Percentiles rank a stretch among this genome's conserved stretches.
phyloP scores from a whole-genome alignment of 1,284 basidiomycete genomes.

The Apiotrichum montevideense region DNA sequence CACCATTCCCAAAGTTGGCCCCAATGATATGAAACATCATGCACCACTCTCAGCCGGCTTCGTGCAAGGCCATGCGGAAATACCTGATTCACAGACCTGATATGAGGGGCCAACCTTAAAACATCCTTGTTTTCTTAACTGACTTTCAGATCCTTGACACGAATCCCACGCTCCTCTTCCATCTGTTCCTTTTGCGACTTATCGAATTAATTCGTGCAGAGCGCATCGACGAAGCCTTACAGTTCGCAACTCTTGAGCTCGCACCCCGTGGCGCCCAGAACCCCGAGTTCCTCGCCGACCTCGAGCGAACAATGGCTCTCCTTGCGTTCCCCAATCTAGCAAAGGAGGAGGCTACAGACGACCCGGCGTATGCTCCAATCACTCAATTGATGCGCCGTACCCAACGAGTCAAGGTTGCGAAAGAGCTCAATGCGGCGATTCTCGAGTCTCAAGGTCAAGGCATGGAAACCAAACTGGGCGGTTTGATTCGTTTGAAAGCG shows the following conservation, averaged over 20 bases:
- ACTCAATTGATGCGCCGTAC: conserved; percentile 64
- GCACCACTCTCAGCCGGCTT: conserved; percentile 92
- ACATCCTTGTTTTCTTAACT: conserved; percentile 9
- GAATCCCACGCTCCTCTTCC: conserved; percentile 83
- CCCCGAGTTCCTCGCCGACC: conserved; percentile 82
- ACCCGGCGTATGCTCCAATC: conserved; percentile 40
- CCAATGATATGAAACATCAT: conserved; percentile 82
- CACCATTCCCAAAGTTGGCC: conserved; percentile 8
- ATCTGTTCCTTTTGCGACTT: conserved; percentile 85
- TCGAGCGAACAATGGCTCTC: conserved; percentile 92
- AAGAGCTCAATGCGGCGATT: conserved; percentile 89
- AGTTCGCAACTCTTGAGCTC: conserved; percentile 87
- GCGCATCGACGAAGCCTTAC: conserved; percentile 68
- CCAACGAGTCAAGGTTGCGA: conserved; percentile 84
- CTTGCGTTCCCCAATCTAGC: conserved; percentile 70
- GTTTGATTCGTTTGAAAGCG: conserved; percentile 73
- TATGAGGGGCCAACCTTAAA: conserved; percentile 49
- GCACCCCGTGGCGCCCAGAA: conserved; percentile 92
- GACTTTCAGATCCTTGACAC: conserved; percentile 79
- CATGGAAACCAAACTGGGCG: conserved; percentile 81
- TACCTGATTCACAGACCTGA: conserved; percentile 49
- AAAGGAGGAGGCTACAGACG: conserved; percentile 37
- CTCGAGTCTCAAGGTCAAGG: conserved; percentile 85
- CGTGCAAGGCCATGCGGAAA: conserved; percentile 46
- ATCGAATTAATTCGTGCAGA: conserved; percentile 90